Conservation (phyloP, 1,284 basidiomycete genomes). For the Cutaneotrichosporon dermatis region DNA sequence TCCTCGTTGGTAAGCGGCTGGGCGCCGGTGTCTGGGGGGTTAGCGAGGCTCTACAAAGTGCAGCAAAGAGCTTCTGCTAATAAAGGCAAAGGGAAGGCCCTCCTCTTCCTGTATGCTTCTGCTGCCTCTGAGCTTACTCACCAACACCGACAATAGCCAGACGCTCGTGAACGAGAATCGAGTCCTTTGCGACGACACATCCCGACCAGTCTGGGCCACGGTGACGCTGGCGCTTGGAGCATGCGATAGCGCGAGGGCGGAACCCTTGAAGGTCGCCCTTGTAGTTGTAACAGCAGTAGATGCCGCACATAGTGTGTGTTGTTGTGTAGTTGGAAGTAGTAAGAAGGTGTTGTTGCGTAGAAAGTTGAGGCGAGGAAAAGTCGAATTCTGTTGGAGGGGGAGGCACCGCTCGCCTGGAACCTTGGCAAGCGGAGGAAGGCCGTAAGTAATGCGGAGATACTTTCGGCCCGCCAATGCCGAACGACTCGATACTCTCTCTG, state of each 20-base stretch:
- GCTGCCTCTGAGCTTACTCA: constrained; percentile 51
- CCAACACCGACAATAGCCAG: constrained; percentile 97
- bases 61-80: too few species aligned
- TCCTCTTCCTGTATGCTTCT: neutral
- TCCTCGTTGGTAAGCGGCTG: constrained; percentile 90
- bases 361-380: neutral
- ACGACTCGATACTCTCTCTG: too few species aligned
- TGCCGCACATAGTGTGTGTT: constrained; percentile 71
- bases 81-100: too few species aligned
- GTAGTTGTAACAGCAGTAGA: constrained; percentile 75
- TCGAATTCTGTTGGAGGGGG: neutral
- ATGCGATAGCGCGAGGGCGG: constrained; percentile 69
- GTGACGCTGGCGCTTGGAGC: constrained; percentile 84
- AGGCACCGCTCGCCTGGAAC: too few species aligned
- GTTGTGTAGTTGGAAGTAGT: neutral
- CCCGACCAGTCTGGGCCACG: constrained; percentile 97
- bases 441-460: too few species aligned
- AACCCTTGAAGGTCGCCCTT: constrained; percentile 65
- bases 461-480: too few species aligned
- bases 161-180: constrained; percentile 80
- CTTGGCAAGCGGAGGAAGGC: too few species aligned
- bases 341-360: too few species aligned
- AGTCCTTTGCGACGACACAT: constrained; percentile 75
- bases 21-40: constrained; percentile 77
- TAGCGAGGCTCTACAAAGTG: neutral